A percentile compares a stretch with the other conserved stretches of the same genome.
Conservation (phyloP, 1,284 basidiomycete genomes). For the Heterobasidion parviporum region DNA sequence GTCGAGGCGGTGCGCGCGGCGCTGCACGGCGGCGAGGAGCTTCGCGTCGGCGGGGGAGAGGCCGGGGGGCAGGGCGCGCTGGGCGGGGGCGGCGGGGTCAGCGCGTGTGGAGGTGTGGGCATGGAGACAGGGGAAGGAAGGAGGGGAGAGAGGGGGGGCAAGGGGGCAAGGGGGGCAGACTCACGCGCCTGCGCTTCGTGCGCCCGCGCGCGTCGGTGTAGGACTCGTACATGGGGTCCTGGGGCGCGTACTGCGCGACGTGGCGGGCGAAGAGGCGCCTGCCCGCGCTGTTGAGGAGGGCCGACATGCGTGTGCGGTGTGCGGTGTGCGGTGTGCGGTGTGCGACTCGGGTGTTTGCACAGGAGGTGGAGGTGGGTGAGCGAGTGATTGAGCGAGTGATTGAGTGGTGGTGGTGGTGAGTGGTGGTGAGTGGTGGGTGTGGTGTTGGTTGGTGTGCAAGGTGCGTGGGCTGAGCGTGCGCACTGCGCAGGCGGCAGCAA, state of each 20-base stretch:
- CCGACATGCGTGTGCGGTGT: background rate
- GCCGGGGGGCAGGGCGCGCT: constrained; percentile 74
- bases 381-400: too few relatives aligned
- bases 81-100: background rate
- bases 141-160: too few relatives aligned
- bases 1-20: constrained; percentile 85
- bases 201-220: constrained; percentile 62
- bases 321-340: too few relatives aligned
- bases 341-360: too few relatives aligned
- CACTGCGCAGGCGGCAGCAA: too few relatives aligned
- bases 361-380: too few relatives aligned
- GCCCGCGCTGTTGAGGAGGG: constrained; percentile 28
- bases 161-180: constrained; percentile 15
- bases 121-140: too few relatives aligned
- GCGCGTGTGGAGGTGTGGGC: background rate
- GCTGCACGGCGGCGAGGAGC: constrained; percentile 68
- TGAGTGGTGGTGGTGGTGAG: background rate
- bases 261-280: constrained; percentile 55
- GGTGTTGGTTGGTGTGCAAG: background rate
- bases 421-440: background rate
- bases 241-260: constrained; percentile 56
- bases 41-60: constrained; percentile 73
- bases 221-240: constrained; percentile 76
- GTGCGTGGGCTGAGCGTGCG: background rate
- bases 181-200: constrained; percentile 61